Conservation (phyloP, 495 filamentous ascomycete species). For the Hyaloscypha finlandica region DNA sequence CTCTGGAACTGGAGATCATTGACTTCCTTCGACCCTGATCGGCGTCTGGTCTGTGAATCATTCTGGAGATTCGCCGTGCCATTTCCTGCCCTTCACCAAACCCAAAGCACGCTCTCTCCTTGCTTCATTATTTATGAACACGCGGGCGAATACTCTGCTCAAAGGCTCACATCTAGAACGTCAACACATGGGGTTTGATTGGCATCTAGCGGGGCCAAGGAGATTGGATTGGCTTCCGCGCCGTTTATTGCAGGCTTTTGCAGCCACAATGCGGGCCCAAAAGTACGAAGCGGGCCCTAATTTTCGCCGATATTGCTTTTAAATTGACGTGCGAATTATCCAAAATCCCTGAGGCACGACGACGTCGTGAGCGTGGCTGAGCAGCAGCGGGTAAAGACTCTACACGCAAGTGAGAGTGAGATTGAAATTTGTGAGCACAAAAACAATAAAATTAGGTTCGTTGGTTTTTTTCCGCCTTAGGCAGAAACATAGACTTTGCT, state of each 20-base stretch:
- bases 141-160: not conserved
- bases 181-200: slow-evolving; percentile 4
- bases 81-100: not conserved
- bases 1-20: not conserved
- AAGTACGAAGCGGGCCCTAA: not conserved
- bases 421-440: too few relatives aligned
- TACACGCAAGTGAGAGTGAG: not conserved
- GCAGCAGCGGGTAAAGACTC: not conserved
- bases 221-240: slow-evolving; percentile 9
- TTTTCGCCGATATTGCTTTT: not conserved
- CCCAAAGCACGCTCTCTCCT: not conserved
- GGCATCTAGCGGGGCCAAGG: not conserved
- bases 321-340: not conserved
- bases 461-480: not conserved
- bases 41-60: not conserved
- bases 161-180: not conserved
- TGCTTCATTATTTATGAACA: not conserved
- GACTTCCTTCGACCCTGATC: not conserved
- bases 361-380: not conserved
- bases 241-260: not conserved
- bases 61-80: not conserved
- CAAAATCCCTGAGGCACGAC: not conserved
- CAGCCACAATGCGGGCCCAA: not conserved
- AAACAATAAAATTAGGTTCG: too few relatives aligned
- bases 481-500: not conserved